A percentile compares a stretch with the other conserved stretches of the same genome.
Evolutionary conservation across 2,329 filamentous ascomycete genomes (phyloP).

Genomic region (Fusarium sublunatum): DNA sequence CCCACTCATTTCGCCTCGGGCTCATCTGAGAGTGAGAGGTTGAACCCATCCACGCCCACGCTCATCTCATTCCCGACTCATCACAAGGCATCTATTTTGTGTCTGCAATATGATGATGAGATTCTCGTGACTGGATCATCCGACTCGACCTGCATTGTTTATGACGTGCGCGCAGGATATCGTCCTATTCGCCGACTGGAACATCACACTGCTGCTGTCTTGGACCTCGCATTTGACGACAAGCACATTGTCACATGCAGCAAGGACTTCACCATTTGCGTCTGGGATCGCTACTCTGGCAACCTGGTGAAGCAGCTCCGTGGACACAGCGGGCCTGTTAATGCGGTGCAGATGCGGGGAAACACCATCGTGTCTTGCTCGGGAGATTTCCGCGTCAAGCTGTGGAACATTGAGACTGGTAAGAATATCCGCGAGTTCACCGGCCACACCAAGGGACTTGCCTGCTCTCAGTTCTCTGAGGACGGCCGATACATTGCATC

Average conservation of each 20-base stretch:
- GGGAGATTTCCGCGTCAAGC: slow-evolving; percentile 90
- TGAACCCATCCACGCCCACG: slow-evolving; percentile 62
- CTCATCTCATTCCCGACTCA: slow-evolving; percentile 71
- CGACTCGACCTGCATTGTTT: slow-evolving; percentile 90
- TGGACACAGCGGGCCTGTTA: slow-evolving; percentile 92
- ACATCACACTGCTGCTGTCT: slow-evolving; percentile 86
- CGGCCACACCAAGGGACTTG: slow-evolving; percentile 91
- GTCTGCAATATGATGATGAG: slow-evolving; percentile 90
- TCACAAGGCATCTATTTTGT: slow-evolving; percentile 93
- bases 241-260: slow-evolving; percentile 96
- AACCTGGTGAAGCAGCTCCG: slow-evolving; percentile 79
- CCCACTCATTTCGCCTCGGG: slow-evolving; percentile 67
- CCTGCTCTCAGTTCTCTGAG: slow-evolving; percentile 95
- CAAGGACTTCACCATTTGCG: slow-evolving; percentile 92
- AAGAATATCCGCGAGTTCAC: slow-evolving; percentile 90
- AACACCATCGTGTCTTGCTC: slow-evolving; percentile 94
- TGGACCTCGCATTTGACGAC: slow-evolving; percentile 93
- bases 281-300: slow-evolving; percentile 90
- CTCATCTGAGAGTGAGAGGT: slow-evolving; percentile 60
- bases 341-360: slow-evolving; percentile 93
- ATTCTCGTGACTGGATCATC: slow-evolving; percentile 97
- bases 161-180: slow-evolving; percentile 83
- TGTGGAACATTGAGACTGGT: slow-evolving; percentile 94
- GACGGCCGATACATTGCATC: slow-evolving; percentile 94
- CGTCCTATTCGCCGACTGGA: slow-evolving; percentile 80